Percentiles rank a stretch among this genome's conserved stretches.
Conservation (phyloP, 176 grass and related monocot genomes). For the Musa itinerans region DNA sequence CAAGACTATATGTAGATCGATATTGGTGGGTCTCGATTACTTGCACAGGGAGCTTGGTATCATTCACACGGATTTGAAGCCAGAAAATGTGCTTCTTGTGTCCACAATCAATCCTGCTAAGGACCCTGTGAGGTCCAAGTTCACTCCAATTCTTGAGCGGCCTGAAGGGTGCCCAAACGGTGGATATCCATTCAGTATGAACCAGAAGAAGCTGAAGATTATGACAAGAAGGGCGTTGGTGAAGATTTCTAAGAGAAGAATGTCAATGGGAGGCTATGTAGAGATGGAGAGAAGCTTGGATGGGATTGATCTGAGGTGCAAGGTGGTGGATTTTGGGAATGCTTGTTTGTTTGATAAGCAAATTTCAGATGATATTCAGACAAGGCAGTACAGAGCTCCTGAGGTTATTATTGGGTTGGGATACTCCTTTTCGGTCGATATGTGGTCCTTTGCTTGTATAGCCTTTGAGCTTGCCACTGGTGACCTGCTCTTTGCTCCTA, state of each 20-base stretch:
- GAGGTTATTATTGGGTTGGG: conserved; percentile 83
- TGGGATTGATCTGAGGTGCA: conserved; percentile 70
- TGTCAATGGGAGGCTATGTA: conserved; percentile 46
- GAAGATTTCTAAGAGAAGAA: conserved; percentile 52
- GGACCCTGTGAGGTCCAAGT: conserved; percentile 49
- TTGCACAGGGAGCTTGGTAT: conserved; percentile 62
- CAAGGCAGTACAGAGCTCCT: conserved; percentile 80
- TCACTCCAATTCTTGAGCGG: conserved; percentile 57
- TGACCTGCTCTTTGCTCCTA: conserved; percentile 74
- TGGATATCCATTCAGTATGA: conserved; percentile 32
- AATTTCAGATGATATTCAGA: conserved; percentile 65
- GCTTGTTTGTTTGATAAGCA: conserved; percentile 65
- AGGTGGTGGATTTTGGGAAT: conserved; percentile 94
- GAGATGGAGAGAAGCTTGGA: conserved; percentile 68
- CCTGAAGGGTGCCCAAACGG: conserved; percentile 41
- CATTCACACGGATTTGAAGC: conserved; percentile 85
- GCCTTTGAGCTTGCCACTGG: conserved; percentile 92
- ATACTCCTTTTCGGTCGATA: conserved; percentile 70
- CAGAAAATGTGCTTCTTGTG: conserved; percentile 79
- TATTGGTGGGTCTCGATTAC: conserved; percentile 69
- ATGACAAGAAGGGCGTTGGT: conserved; percentile 47
- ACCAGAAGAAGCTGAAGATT: conserved; percentile 71
- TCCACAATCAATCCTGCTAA: conserved; percentile 79
- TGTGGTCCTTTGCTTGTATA: conserved; percentile 89
- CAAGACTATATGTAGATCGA: conserved; percentile 53